phyloP scores from a whole-genome alignment of 352 stramenopile species.

The Globisporangium takayamanum region DNA sequence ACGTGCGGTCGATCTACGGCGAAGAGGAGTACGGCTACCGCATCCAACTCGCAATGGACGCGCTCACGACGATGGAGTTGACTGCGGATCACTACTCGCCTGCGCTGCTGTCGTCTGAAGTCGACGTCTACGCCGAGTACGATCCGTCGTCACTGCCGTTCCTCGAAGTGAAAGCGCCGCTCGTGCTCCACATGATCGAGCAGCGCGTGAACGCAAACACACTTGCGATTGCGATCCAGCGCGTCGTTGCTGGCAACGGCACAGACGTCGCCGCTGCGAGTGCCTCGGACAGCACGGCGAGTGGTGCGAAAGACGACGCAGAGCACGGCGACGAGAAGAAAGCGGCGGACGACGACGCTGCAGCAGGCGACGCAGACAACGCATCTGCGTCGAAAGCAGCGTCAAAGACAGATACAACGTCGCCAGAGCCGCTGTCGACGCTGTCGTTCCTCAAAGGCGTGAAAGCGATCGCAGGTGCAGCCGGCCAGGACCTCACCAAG shows the following conservation, averaged over 20 bases:
- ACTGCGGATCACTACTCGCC: constrained; percentile 57
- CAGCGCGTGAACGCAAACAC: constrained; percentile 72
- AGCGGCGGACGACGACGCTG: constrained; percentile 28
- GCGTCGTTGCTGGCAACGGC: constrained; percentile 50
- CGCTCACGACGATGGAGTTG: constrained; percentile 80
- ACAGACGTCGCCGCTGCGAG: constrained; percentile 12
- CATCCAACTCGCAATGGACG: constrained; percentile 82
- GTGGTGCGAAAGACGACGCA: constrained; percentile 18
- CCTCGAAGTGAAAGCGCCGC: constrained; percentile 72
- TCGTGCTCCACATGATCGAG: constrained; percentile 87
- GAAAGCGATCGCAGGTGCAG: constrained; percentile 68
- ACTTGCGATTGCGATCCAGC: constrained; percentile 68
- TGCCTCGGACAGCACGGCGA: constrained; percentile 23
- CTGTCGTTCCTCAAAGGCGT: constrained; percentile 76
- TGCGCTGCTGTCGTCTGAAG: constrained; percentile 60
- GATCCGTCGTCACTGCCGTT: constrained; percentile 65
- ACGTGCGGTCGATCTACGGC: constrained; percentile 70
- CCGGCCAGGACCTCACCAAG: constrained; percentile 74
- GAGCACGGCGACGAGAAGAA: constrained; percentile 32
- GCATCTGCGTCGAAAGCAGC: neutral
- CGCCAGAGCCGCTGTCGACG: constrained; percentile 60
- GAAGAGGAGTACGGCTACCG: constrained; percentile 84
- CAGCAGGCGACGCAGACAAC: constrained; percentile 9
- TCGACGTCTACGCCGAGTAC: constrained; percentile 82
- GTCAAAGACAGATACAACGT: constrained; percentile 8